Percentiles rank a stretch among this genome's conserved stretches.
These are phyloP conservation scores for Fragaria ananassa DNA, from an alignment of 306 rosid genomes.

Conservation along the genomic window DNA sequence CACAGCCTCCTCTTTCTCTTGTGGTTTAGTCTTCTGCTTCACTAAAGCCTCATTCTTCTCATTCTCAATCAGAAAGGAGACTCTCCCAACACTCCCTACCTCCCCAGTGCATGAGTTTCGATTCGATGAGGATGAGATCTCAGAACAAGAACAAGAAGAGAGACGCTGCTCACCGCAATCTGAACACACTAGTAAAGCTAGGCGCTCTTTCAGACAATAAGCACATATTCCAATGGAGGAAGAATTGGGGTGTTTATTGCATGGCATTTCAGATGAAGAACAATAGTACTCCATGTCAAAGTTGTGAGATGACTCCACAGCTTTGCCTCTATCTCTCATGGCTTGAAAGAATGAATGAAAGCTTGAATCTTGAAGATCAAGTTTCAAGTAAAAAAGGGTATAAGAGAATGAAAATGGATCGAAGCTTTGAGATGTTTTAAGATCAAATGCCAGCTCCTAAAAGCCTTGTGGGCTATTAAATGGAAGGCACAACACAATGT, in stretches of 20 bases:
- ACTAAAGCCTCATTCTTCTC: constrained; percentile 46
- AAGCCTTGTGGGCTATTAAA: not conserved
- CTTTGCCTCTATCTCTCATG: constrained; percentile 83
- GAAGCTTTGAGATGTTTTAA: not conserved
- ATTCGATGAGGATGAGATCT: constrained; percentile 70
- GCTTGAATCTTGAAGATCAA: constrained; percentile 5
- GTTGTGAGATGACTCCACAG: constrained; percentile 34
- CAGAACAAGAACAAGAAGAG: constrained; percentile 97
- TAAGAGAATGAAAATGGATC: not conserved
- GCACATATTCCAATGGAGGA: constrained; percentile 86
- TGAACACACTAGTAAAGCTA: constrained; percentile 77
- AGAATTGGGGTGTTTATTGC: constrained; percentile 80
- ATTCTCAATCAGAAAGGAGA: constrained; percentile 84
- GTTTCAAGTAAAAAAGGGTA: constrained; percentile 4
- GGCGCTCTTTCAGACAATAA: constrained; percentile 77
- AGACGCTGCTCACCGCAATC: constrained; percentile 99
- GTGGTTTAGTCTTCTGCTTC: constrained; percentile 33
- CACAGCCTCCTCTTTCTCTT: constrained; percentile 48
- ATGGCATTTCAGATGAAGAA: constrained; percentile 64
- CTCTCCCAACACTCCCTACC: constrained; percentile 88
- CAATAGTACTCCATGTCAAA: constrained; percentile 69
- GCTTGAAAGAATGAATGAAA: not conserved
- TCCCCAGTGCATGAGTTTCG: constrained; percentile 83
- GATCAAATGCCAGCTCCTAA: constrained; percentile 4
- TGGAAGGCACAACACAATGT: constrained; percentile 5